Base-by-base conservation (phyloP, 768 basidiomycete genomes). In the Phylloporus scabripes region DNA sequence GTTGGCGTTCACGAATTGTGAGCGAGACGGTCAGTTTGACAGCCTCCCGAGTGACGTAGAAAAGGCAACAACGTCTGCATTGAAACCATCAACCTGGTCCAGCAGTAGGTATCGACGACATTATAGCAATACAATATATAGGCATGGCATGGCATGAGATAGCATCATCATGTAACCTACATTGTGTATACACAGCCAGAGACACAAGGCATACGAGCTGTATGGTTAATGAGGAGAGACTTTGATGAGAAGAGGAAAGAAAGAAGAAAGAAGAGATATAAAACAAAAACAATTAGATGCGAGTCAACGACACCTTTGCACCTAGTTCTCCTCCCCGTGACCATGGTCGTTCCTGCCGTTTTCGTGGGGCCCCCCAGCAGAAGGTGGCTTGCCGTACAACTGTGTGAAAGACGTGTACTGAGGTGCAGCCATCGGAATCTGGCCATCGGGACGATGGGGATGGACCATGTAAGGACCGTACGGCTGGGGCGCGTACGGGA, bases 391-490 rank as follows among this genome's bases (percentile, higher is more conserved):
- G 32, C 63, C 57, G 48, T 74, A 74, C 39, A 65, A 55, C 17
- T 66, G 70, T 10, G 70, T 60, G 48, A 71, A 71, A 15, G 74
- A 51, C 31, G 69, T 66, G 52, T 75, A 74, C 42, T 70, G 70
- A 14, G 68, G 60, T 11, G 59, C n/a, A 17, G 62, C 41, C 61
- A 71, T 57, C 20, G 61, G 33, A 53, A 70, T 61, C 56, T 70
- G 70, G 0, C 66, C 72, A 55, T 74, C 70, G 45, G 73, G 66
- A 48, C 72, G 70, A 61, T 62, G 67, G 48, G 69, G 69, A 43
- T 70, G 67, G 52, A 78, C 65, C 65, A 78, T 68, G 62, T 77
- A 79, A 24, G 72, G 73, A n/a, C 67, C 61, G 59, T 76, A 79
- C 48, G 72, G 71, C 63, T 75, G 71, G 20, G 75, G 65, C 53